Base-by-base conservation (phyloP, 176 grass and related monocot genomes). In the Carex pumila region DNA sequence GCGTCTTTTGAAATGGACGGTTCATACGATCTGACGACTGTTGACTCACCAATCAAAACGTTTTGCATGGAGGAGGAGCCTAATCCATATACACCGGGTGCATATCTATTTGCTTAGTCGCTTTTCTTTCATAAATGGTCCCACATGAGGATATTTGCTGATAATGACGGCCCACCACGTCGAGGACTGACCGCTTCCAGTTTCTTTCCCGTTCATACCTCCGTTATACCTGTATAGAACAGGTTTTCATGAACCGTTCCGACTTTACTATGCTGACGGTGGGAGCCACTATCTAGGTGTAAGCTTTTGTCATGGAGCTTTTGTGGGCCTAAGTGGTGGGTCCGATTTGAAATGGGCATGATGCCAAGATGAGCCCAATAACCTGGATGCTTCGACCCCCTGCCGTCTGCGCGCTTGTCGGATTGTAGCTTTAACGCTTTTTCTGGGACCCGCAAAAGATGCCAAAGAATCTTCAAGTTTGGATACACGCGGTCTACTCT, bases 331-430 rank as follows among this genome's bases (percentile, higher is more conserved):
- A 12, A 0, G 14, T 3, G 7, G 50, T 30, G 72, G 72, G 47
- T 29, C n/a, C 71, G 5, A 50, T 15, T 15, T 15, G 36, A 75
- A 53, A 75, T 76, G 72, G 72, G 49, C 72, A 53, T 76, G 71
- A 52, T 73, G 8, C 43, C 43, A 76, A 55, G 50, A 77, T 56
- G 73, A 77, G 73, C 45, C 73, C 73, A 77, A 77, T 77, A 77
- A 77, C 72, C 71, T 75, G 71, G 71, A 75, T 76, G 71, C 47
- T 76, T 76, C 71, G 47, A 6, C 71, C 71, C 68, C 71, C 71
- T 76, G 68, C 68, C 0, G 68, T 73, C 70, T 73, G 70, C 70
- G 70, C 43, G 70, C 19, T 49, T 73, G 39, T 47, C 43, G 41
- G 43, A 13, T 32, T n/a, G 2, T 57, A 14, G 6, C 73, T 52